Conservation (phyloP, 345 rosid species). For the Brassica incana region DNA sequence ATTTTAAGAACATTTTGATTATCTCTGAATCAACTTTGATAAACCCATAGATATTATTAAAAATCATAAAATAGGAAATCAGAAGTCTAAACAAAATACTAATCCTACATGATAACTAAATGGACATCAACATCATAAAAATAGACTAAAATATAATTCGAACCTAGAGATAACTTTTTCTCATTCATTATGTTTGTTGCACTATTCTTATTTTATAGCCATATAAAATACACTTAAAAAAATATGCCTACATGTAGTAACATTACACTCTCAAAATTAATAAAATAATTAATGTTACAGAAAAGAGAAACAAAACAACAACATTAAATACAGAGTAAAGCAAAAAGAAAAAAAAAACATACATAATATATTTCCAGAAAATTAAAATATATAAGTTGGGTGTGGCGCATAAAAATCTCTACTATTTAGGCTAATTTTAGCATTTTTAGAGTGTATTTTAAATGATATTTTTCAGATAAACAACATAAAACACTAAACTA, state of each 20-base stretch:
- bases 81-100: no score
- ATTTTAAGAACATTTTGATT: no score
- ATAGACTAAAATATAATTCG: no score
- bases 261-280: background rate
- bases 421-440: background rate
- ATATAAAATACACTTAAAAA: no score
- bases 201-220: no score
- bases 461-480: background rate
- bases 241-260: background rate
- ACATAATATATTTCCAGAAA: background rate
- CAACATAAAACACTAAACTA: background rate
- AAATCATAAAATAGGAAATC: background rate
- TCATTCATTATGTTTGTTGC: no score
- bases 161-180: no score
- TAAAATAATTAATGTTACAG: background rate
- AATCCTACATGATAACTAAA: no score
- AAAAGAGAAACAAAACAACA: background rate
- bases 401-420: background rate
- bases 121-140: no score
- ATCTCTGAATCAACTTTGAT: no score
- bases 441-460: background rate
- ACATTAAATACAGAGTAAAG: no score
- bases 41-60: no score
- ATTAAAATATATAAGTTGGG: background rate
- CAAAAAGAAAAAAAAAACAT: background rate